Evolutionary conservation across 2,329 filamentous ascomycete genomes (phyloP).

Genomic region (Aspergillus brasiliensis): DNA sequence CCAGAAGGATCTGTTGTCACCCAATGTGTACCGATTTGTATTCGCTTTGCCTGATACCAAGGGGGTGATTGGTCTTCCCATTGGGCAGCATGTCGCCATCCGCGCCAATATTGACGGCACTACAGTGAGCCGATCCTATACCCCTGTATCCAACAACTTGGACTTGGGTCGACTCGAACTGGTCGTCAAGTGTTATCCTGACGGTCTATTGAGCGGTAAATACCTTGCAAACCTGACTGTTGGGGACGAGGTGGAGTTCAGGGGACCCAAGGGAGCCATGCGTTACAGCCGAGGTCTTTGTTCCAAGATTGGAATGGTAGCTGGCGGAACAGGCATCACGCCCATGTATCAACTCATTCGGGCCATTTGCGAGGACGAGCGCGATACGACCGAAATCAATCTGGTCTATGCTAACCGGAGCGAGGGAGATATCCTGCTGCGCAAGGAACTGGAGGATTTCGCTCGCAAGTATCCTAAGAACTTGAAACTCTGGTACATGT

Average conservation of each 20-base stretch:
- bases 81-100: conserved; percentile 60
- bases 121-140: conserved; percentile 56
- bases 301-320: conserved; percentile 41
- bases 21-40: conserved; percentile 45
- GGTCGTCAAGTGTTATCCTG: conserved; percentile 40
- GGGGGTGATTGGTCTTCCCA: conserved; percentile 56
- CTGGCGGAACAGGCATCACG: conserved; percentile 46
- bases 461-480: conserved; percentile 55
- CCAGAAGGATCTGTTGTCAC: conserved; percentile 24
- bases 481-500: conserved; percentile 59
- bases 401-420: conserved; percentile 63
- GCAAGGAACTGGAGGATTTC: conserved; percentile 58
- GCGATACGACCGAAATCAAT: conserved; percentile 58
- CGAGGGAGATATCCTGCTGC: conserved; percentile 62
- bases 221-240: conserved; percentile 33
- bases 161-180: conserved; percentile 38
- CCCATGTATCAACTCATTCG: conserved; percentile 65
- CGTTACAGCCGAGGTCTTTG: conserved; percentile 33
- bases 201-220: conserved; percentile 34
- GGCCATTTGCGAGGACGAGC: conserved; percentile 62
- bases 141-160: conserved; percentile 43
- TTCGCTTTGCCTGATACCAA: conserved; percentile 52
- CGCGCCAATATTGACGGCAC: conserved; percentile 51
- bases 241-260: conserved; percentile 36
- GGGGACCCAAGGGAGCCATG: conserved; percentile 41